A percentile compares a stretch with the other conserved stretches of the same genome.
These are phyloP conservation scores for Exophiala oligosperma DNA, from an alignment of 2,329 filamentous ascomycete species.

Conservation along the genomic window DNA sequence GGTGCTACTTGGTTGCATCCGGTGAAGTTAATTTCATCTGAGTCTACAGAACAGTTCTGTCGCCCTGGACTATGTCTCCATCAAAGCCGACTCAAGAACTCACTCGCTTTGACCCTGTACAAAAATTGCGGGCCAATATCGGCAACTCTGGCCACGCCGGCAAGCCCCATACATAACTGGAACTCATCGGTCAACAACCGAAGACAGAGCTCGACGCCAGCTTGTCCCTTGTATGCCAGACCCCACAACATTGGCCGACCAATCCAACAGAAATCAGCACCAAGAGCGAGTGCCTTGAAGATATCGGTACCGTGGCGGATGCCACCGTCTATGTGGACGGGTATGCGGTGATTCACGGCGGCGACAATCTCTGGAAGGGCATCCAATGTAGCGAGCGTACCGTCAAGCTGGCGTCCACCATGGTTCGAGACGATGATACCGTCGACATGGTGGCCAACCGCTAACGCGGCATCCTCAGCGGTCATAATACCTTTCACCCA, in stretches of 20 bases:
- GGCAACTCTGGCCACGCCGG: slow-evolving; percentile 26
- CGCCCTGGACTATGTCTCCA: too few relatives aligned
- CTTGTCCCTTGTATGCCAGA: slow-evolving; percentile 36
- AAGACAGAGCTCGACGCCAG: slow-evolving; percentile 31
- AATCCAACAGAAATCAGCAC: slow-evolving; percentile 52
- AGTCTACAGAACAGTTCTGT: too few relatives aligned
- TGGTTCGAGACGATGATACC: slow-evolving; percentile 42
- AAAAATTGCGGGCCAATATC: too few relatives aligned
- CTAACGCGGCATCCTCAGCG: slow-evolving; percentile 38
- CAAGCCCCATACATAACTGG: slow-evolving; percentile 31
- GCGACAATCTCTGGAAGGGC: slow-evolving; percentile 32
- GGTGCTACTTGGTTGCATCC: too few relatives aligned
- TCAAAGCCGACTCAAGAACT: too few relatives aligned
- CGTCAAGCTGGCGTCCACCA: slow-evolving; percentile 41
- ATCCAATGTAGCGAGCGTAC: slow-evolving; percentile 39
- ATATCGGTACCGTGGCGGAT: slow-evolving; percentile 58
- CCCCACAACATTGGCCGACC: slow-evolving; percentile 53
- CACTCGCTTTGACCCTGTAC: too few relatives aligned
- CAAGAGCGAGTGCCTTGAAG: slow-evolving; percentile 57
- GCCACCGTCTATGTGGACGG: slow-evolving; percentile 55
- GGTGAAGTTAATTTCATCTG: too few relatives aligned
- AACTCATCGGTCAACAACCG: slow-evolving; percentile 31
- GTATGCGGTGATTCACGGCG: slow-evolving; percentile 30
- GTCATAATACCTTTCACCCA: slow-evolving; percentile 31
- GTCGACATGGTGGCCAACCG: slow-evolving; percentile 37